Percentiles rank a stretch among this genome's conserved stretches.
Evolutionary conservation across 2,329 filamentous ascomycete genomes (phyloP).

Genomic region (Aspergillus quadrilineatus): DNA sequence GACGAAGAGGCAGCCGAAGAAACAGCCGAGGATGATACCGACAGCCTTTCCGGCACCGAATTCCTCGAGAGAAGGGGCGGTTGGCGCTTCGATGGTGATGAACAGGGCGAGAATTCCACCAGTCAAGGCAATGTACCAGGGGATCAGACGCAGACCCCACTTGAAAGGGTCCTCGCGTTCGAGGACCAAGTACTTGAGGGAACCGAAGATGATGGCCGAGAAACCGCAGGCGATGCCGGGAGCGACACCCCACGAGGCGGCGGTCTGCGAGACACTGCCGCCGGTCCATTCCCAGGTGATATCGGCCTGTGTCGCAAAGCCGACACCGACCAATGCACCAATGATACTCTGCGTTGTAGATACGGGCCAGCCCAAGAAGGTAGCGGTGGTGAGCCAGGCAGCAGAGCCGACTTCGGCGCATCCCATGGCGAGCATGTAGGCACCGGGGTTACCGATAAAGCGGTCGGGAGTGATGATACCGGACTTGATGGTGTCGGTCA

Average conservation of each 20-base stretch:
- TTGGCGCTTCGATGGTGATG: constrained; percentile 50
- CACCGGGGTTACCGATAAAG: constrained; percentile 37
- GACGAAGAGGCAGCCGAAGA: constrained; percentile 26
- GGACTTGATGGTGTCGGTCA: constrained; percentile 47
- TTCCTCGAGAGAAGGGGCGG: constrained; percentile 23
- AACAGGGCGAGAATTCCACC: constrained; percentile 56
- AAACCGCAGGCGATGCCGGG: constrained; percentile 50
- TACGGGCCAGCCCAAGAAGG: constrained; percentile 39
- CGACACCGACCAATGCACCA: constrained; percentile 35
- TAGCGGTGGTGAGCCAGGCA: constrained; percentile 39
- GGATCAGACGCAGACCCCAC: constrained; percentile 50
- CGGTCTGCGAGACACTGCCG: constrained; percentile 50
- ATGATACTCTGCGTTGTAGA: constrained; percentile 45
- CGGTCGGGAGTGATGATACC: constrained; percentile 43
- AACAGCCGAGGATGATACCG: constrained; percentile 29
- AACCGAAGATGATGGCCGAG: constrained; percentile 50
- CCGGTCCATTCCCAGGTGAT: constrained; percentile 38
- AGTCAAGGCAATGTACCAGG: constrained; percentile 51
- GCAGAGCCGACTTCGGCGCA: constrained; percentile 37
- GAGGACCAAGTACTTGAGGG: constrained; percentile 52
- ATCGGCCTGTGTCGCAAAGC: constrained; percentile 24
- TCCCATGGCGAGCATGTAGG: constrained; percentile 43
- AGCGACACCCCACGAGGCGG: constrained; percentile 51
- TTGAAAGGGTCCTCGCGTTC: constrained; percentile 51
- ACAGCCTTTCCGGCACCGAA: constrained; percentile 27